Conservation (phyloP, 2,329 filamentous ascomycete genomes). For the Monosporascus sp. region DNA sequence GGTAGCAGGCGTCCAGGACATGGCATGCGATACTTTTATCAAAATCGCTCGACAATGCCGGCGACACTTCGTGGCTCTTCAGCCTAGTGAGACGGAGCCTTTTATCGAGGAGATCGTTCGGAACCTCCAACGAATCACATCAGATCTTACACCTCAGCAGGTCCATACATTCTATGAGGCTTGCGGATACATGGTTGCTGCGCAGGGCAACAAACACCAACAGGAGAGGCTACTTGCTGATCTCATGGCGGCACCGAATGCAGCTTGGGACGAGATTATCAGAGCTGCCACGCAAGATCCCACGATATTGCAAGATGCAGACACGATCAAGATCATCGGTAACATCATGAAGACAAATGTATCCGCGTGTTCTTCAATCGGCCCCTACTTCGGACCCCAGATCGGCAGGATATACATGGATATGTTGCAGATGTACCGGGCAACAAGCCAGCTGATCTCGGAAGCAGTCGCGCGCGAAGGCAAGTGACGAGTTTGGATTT, state of each 20-base stretch:
- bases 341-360: conserved; percentile 99
- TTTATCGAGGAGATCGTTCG: conserved; percentile 99
- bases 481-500: conserved; percentile 29
- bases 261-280: conserved; percentile 95
- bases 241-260: conserved; percentile 88
- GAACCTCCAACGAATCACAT: conserved; percentile 92
- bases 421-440: conserved; percentile 98
- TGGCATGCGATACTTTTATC: conserved; percentile 99
- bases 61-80: conserved; percentile 91
- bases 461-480: conserved; percentile 84
- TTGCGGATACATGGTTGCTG: conserved; percentile 98
- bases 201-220: conserved; percentile 89
- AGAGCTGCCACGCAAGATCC: conserved; percentile 79
- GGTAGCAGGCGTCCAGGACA: conserved; percentile 80
- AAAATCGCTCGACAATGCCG: conserved; percentile 99
- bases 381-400: conserved; percentile 95
- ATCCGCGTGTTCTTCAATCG: conserved; percentile 94
- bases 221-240: conserved; percentile 90
- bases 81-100: conserved; percentile 88
- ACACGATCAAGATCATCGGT: conserved; percentile 97
- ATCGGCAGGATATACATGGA: conserved; percentile 97
- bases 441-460: conserved; percentile 93
- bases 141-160: conserved; percentile 90
- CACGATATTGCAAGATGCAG: conserved; percentile 78
- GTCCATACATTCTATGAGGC: conserved; percentile 99